Base-by-base conservation (phyloP, 2,329 filamentous ascomycete species). In the Aspergillus proliferans region DNA sequence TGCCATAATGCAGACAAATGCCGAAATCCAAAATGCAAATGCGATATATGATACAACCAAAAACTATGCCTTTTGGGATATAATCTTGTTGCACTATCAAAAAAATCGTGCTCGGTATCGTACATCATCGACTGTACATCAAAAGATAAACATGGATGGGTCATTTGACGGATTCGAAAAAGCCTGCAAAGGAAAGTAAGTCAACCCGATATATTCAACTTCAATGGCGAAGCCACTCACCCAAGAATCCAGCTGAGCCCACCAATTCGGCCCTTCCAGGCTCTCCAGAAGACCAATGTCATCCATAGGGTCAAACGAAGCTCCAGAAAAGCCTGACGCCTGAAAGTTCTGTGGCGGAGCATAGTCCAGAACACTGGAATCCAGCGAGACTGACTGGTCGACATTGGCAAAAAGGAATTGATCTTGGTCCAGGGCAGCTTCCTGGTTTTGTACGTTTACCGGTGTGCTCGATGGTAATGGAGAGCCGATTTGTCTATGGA, bases 211-310 rank as follows among this genome's bases (percentile, higher is more conserved):
- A 22, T n/a, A 36, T 9, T 3, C n/a, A 36, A 15, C 9, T 21
- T 8, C 6, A 19, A 12, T 30, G 8, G 19, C 4, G 21, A 45
- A 45, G 15, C 8, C 4, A 56, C 64, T 49, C 52, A 69, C 67
- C 67, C 66, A 70, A 22, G 66, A 68, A 48, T 70, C 67, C 30
- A 69, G 53, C 24, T 70, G 66, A 12, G 67, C 60, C 66, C 67
- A 70, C 66, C 67, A 69, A 18, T 63, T 52, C 2, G 67, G 67
- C 5, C 66, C 65, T n/a, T 69, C 67, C 6, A 69, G 52, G 19
- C 60, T 68, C 14, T 67, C 65, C 36, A 70, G 50, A 22, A 67
- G 55, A 6, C 60, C 57, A 14, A 56, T 45, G 47, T 66, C 64
- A 14, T 62, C 58, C 15, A 58, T 53, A 9, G 58, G 24, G 14